Evolutionary conservation across 2,329 filamentous ascomycete species (phyloP).

Genomic region (Aspergillus jensenii): DNA sequence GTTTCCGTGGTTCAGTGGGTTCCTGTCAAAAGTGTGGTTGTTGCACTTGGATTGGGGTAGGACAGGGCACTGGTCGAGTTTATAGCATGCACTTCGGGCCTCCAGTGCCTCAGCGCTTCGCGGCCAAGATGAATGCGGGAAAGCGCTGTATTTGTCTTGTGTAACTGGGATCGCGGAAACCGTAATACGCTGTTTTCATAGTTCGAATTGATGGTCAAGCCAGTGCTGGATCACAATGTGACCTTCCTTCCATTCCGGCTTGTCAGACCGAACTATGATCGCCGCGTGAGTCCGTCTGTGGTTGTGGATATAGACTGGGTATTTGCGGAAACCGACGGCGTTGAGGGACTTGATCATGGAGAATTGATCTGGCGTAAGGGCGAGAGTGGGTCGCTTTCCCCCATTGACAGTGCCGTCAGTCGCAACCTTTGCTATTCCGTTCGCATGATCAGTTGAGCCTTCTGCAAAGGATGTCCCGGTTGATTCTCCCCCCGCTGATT

Average conservation of each 20-base stretch:
- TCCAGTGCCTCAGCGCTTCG: not conserved
- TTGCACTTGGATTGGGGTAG: not conserved
- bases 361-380: conserved; percentile 77
- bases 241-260: conserved; percentile 74
- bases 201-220: conserved; percentile 68
- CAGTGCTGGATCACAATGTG: conserved; percentile 77
- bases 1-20: not conserved
- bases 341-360: conserved; percentile 79
- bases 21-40: not conserved
- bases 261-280: conserved; percentile 73
- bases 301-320: conserved; percentile 58
- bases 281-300: conserved; percentile 82
- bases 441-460: not conserved
- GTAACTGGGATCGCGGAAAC: not conserved
- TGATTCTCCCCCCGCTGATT: not conserved
- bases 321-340: conserved; percentile 58
- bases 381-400: conserved; percentile 64
- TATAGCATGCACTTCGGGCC: not conserved
- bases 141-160: not conserved
- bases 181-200: not conserved
- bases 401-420: not conserved
- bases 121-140: not conserved
- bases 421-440: not conserved
- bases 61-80: not conserved
- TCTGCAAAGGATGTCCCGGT: not conserved